A percentile compares a stretch with the other conserved stretches of the same genome.
These are phyloP conservation scores for Tolypocladium tundrense DNA, from an alignment of 2,329 filamentous ascomycete species.

Conservation along the genomic window DNA sequence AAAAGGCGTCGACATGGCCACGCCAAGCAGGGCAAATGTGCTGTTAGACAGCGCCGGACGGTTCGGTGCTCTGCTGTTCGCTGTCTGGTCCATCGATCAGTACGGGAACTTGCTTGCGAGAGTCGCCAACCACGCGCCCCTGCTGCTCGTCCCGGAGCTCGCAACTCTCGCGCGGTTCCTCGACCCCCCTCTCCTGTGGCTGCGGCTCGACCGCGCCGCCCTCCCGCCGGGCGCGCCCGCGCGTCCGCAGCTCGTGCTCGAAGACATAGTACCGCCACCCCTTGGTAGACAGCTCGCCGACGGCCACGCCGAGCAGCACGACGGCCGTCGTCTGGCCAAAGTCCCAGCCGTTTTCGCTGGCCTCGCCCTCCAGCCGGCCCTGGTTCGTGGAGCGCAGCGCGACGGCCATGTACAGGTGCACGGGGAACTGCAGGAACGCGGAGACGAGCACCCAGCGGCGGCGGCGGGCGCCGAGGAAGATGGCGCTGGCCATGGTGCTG, in stretches of 20 bases:
- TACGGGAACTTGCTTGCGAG: not conserved
- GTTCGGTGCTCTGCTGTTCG: too few species aligned
- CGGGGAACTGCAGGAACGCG: conserved; percentile 17
- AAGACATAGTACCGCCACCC: conserved; percentile 10
- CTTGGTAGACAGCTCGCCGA: conserved; percentile 11
- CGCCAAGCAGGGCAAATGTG: not conserved
- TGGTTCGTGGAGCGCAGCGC: conserved; percentile 18
- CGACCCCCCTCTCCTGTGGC: not conserved
- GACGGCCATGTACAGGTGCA: conserved; percentile 21
- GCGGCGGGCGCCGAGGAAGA: conserved; percentile 5
- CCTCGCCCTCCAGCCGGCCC: conserved; percentile 5
- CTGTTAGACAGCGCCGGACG: too few species aligned
- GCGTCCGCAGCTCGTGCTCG: not conserved
- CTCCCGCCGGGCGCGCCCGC: not conserved
- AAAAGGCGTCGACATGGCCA: not conserved
- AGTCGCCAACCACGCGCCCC: not conserved
- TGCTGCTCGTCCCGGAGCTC: not conserved
- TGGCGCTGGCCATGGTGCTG: not conserved
- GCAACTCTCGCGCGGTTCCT: not conserved
- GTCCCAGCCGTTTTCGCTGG: conserved; percentile 17
- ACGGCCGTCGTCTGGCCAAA: conserved; percentile 21
- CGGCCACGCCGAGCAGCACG: conserved; percentile 12
- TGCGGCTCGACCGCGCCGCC: not conserved
- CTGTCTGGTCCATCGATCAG: not conserved
- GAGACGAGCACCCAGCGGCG: conserved; percentile 11